Conservation (phyloP, 345 rosid species). For the Camelina hispida region DNA sequence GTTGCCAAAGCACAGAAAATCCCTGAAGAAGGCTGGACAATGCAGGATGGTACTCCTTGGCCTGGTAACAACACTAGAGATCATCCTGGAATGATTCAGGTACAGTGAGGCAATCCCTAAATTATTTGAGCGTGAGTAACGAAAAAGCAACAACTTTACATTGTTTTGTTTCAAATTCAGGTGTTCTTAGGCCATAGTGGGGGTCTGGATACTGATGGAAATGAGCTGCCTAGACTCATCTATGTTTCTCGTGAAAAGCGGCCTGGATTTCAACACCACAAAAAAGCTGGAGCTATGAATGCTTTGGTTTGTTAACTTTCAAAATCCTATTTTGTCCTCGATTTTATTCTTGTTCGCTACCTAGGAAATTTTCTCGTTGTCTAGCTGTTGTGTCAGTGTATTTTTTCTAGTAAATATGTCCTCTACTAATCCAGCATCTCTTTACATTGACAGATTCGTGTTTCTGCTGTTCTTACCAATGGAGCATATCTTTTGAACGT, state of each 20-base stretch:
- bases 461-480: slow-evolving; percentile 97
- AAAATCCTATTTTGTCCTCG: neutral
- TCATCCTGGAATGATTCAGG: slow-evolving; percentile 99
- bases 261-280: slow-evolving; percentile 99
- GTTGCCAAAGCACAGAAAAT: slow-evolving; percentile 97
- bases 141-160: slow-evolving; percentile 4
- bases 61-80: slow-evolving; percentile 99
- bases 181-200: slow-evolving; percentile 99
- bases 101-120: slow-evolving; percentile 27
- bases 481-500: slow-evolving; percentile 98
- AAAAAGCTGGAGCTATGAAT: slow-evolving; percentile 99
- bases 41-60: slow-evolving; percentile 99
- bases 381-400: neutral
- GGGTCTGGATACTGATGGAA: slow-evolving; percentile 97
- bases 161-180: slow-evolving; percentile 44
- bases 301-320: slow-evolving; percentile 75
- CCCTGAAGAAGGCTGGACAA: slow-evolving; percentile 99
- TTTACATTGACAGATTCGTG: slow-evolving; percentile 76
- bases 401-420: neutral
- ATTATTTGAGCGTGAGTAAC: neutral
- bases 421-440: slow-evolving; percentile 36
- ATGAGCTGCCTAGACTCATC: slow-evolving; percentile 97
- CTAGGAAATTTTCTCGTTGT: slow-evolving; percentile 9
- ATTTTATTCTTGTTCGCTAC: slow-evolving; percentile 16
- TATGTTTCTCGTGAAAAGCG: slow-evolving; percentile 99